These are phyloP conservation scores for Volvox reticuliferus DNA, from an alignment of 139 green algal genomes.

Conservation along the genomic window DNA sequence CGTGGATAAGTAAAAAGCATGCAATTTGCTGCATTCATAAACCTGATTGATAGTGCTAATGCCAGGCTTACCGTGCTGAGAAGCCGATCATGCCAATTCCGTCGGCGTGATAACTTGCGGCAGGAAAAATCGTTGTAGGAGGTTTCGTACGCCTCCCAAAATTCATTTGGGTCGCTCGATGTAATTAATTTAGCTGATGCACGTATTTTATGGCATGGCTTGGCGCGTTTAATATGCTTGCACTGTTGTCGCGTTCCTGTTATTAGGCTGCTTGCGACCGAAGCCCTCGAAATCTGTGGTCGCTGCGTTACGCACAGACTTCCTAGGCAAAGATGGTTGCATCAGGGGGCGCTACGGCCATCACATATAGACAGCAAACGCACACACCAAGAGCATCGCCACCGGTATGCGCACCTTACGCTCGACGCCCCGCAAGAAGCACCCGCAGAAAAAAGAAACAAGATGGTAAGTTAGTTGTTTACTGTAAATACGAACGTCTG, in stretches of 20 bases:
- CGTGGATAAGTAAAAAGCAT: too few species aligned
- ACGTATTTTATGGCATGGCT: too few species aligned
- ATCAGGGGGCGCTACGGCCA: not conserved
- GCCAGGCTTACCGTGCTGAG: too few species aligned
- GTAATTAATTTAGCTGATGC: not conserved
- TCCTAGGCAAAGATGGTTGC: not conserved
- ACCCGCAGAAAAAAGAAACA: not conserved
- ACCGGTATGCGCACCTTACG: not conserved
- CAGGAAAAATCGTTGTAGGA: not conserved
- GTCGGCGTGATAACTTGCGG: not conserved
- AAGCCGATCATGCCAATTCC: too few species aligned
- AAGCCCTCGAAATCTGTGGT: not conserved
- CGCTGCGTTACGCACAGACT: not conserved
- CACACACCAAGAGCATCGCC: not conserved
- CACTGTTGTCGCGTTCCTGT: not conserved
- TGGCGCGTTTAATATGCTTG: not conserved
- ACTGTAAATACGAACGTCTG: not conserved
- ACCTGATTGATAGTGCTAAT: too few species aligned
- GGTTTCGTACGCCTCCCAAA: slow-evolving; percentile 4
- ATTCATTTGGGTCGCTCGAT: not conserved
- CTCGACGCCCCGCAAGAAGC: not conserved
- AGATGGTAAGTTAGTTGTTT: not conserved
- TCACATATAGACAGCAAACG: not conserved
- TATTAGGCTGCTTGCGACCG: not conserved
- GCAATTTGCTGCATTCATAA: too few species aligned